These are phyloP conservation scores for Akebia trifoliata DNA, from an alignment of 164 flowering plant genomes.

Conservation along the genomic window DNA sequence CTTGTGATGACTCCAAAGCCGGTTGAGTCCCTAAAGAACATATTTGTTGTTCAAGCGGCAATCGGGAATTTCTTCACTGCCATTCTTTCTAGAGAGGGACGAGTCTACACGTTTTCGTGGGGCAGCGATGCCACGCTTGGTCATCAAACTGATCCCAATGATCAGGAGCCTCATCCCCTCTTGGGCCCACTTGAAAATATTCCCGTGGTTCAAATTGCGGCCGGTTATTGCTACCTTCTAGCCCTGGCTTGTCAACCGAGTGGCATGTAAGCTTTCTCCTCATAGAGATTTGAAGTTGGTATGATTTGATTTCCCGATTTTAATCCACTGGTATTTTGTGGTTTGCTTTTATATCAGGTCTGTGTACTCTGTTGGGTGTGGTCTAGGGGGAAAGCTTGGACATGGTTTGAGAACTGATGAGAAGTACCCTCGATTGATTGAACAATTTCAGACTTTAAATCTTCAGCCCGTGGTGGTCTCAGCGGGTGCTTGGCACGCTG, in stretches of 20 bases:
- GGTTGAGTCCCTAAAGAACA: slow-evolving; percentile 74
- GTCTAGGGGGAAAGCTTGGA: slow-evolving; percentile 96
- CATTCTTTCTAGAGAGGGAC: slow-evolving; percentile 90
- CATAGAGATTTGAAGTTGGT: neutral
- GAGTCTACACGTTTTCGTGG: slow-evolving; percentile 94
- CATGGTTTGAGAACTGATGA: slow-evolving; percentile 84
- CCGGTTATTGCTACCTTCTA: slow-evolving; percentile 98
- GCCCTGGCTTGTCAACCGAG: slow-evolving; percentile 80
- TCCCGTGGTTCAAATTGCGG: slow-evolving; percentile 96
- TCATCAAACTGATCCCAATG: slow-evolving; percentile 80
- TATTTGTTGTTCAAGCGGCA: slow-evolving; percentile 95
- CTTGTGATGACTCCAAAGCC: slow-evolving; percentile 58
- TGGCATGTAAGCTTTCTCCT: slow-evolving; percentile 65
- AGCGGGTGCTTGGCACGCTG: slow-evolving; percentile 99
- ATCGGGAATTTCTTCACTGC: slow-evolving; percentile 95
- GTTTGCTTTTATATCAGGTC: slow-evolving; percentile 51
- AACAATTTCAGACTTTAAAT: slow-evolving; percentile 70
- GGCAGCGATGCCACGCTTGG: slow-evolving; percentile 83
- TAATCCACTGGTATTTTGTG: neutral
- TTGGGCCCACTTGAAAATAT: slow-evolving; percentile 77
- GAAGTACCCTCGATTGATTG: slow-evolving; percentile 75
- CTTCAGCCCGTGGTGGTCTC: slow-evolving; percentile 88
- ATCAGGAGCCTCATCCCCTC: slow-evolving; percentile 71
- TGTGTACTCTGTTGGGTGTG: slow-evolving; percentile 97
- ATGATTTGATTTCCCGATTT: neutral